These are phyloP conservation scores for Thelonectria blattea DNA, from an alignment of 2,329 filamentous ascomycete genomes.

Conservation along the genomic window DNA sequence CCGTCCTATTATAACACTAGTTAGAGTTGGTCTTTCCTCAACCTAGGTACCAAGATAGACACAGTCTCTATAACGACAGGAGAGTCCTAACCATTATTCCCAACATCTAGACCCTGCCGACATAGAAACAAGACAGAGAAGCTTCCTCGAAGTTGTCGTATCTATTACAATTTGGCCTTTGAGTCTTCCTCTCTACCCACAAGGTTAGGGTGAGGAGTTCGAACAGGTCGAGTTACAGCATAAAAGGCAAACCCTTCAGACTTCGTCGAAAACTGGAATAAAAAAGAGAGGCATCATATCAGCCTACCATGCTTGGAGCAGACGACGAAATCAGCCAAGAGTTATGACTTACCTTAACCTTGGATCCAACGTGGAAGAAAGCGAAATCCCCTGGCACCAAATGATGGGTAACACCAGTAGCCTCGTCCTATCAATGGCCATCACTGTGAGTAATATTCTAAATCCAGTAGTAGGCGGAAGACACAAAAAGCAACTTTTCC, in stretches of 20 bases:
- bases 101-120: no score
- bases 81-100: no score
- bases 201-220: slow-evolving; percentile 32
- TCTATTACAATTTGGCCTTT: slow-evolving; percentile 27
- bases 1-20: no score
- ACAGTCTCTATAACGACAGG: no score
- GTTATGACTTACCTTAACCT: slow-evolving; percentile 28
- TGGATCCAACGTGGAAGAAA: slow-evolving; percentile 37
- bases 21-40: no score
- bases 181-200: slow-evolving; percentile 31
- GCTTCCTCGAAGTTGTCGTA: not conserved
- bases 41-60: no score
- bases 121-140: no score
- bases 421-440: slow-evolving; percentile 27
- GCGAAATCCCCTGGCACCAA: slow-evolving; percentile 33
- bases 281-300: not conserved
- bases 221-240: slow-evolving; percentile 33
- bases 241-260: slow-evolving; percentile 35
- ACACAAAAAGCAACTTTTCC: not conserved
- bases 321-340: no score
- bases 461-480: not conserved
- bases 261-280: slow-evolving; percentile 34
- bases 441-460: not conserved
- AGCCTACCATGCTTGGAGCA: not conserved
- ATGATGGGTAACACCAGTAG: slow-evolving; percentile 35